Base-by-base conservation (phyloP, 83 land plant genomes). In the Picea mariana region DNA sequence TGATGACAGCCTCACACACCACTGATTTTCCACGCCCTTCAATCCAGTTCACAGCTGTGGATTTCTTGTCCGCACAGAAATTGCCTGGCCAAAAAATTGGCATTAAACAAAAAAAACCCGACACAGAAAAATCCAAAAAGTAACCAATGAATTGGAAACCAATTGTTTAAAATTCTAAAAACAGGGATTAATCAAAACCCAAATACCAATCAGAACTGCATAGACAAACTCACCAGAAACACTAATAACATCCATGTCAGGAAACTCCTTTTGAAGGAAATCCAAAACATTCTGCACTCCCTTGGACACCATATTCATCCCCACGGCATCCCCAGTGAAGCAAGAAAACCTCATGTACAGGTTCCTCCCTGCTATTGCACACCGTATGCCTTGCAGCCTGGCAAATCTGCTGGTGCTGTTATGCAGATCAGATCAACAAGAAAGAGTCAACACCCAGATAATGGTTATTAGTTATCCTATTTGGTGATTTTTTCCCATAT, bases 21-120 rank as follows among this genome's bases (percentile, higher is more conserved):
- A 95, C 94, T 15, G 96, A 95, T 81, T 95, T 95, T 9, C 97
- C 97, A 0, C 96, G 87, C 27, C 98, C 98, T 64, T 94, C 93
- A 38, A 95, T 90, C 97, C 97, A 95, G 78, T 95, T 95, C 0
- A 95, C 93, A 4, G 93, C 95, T 52, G 93, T 91, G 5, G 97
- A 88, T 80, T 95, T 95, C 88, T 95, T 95, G 73, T 94, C 97
- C 1, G 97, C 86, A n/a, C 95, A 95, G 77, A 86, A 47, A 47
- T 47, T 47, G 92, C 98, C 98, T 95, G 90, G 6, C 79, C 12
- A 52, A 52, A 52, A 9, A 11, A 9, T 52, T 52, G 58, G 13
- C 58, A 52, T 52, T 52, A 52, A 11, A 52, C 58, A 52, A 9
- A 52, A 52, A 52, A 49, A 49, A 12, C 58, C 13, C 58, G 11